phyloP scores from a whole-genome alignment of 139 green algal genomes.

The Tetradesmus obliquus region DNA sequence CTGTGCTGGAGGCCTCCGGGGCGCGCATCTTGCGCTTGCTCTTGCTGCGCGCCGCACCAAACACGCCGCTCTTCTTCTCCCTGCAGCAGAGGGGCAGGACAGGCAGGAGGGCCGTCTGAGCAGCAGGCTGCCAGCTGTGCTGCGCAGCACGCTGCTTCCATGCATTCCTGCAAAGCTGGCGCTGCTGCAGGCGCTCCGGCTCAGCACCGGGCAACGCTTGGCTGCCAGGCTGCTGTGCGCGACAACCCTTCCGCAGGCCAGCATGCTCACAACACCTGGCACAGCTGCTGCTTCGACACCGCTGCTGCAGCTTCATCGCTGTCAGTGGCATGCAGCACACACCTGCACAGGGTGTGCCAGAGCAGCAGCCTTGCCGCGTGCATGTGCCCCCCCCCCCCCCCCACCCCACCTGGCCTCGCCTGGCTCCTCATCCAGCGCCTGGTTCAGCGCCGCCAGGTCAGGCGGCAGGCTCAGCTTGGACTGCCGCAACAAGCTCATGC shows the following conservation, averaged over 20 bases:
- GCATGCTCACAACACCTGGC: too few species aligned
- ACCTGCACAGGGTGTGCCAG: too few species aligned
- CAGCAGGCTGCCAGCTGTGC: not conserved
- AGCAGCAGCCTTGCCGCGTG: too few species aligned
- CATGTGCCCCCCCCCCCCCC: not conserved
- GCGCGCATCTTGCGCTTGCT: not conserved
- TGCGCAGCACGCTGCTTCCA: too few species aligned
- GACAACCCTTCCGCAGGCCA: not conserved
- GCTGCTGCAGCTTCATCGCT: not conserved
- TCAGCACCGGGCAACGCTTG: not conserved
- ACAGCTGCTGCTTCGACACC: too few species aligned
- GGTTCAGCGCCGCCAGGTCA: not conserved
- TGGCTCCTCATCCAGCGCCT: not conserved
- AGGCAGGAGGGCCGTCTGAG: not conserved
- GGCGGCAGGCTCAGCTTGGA: not conserved
- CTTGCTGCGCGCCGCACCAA: not conserved
- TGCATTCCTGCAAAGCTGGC: too few species aligned
- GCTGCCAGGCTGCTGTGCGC: not conserved
- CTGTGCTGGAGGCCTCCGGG: constrained; percentile 19
- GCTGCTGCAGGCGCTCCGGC: too few species aligned
- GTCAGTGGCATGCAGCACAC: too few species aligned
- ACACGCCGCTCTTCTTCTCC: constrained; percentile 26
- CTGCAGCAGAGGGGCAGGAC: not conserved
- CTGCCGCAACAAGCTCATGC: not conserved
- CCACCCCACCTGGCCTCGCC: not conserved